Base-by-base conservation (phyloP, 805 yeast species). In the Yarrowia hollandica region DNA sequence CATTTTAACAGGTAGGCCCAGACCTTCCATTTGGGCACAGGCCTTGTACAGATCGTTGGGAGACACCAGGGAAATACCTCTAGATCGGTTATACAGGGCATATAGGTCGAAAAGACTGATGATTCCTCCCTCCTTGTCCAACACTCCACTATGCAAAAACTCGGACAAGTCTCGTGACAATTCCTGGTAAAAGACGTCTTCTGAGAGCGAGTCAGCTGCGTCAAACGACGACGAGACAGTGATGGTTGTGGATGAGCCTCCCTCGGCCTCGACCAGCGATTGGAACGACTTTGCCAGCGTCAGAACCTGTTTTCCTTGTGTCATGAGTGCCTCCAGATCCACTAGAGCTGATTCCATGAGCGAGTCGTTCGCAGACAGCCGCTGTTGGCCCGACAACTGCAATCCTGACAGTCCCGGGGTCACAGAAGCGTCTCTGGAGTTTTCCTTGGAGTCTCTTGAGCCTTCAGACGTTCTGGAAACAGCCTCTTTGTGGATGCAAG, bases 161-260 rank as follows among this genome's bases (percentile, higher is more conserved):
- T 88, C 96, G 37, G 89, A 84, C 2, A 92, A 68, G 66, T 89
- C 91, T 57, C 96, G 77, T 0, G 97, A 81, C 15, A 90, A 73
- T 66, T 90, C 96, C 61, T 70, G 67, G 58, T 70, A 72, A 62
- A 74, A 75, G 22, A 65, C 64, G 16, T 68, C 67, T 38, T 64
- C 65, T 65, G 64, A 73, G 62, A 60, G 18, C 62, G 64, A 39
- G 25, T 33, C 38, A 14, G 30, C 48, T 5, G 23, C 31, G 19
- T 44, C 42, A 7, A 31, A 31, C 15, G 41, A 18, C 0, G 58
- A 52, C 3, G 44, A 35, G 6, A 52, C 44, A 2, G 42, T 25
- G 28, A 35, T 52, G 4, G 28, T 21, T 1, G 54, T 48, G 1
- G 55, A 48, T 1, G 55, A 12, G 12, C 58, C 58, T n/a, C 42